Conservation (phyloP, 495 filamentous ascomycete genomes). For the Echria macrotheca region DNA sequence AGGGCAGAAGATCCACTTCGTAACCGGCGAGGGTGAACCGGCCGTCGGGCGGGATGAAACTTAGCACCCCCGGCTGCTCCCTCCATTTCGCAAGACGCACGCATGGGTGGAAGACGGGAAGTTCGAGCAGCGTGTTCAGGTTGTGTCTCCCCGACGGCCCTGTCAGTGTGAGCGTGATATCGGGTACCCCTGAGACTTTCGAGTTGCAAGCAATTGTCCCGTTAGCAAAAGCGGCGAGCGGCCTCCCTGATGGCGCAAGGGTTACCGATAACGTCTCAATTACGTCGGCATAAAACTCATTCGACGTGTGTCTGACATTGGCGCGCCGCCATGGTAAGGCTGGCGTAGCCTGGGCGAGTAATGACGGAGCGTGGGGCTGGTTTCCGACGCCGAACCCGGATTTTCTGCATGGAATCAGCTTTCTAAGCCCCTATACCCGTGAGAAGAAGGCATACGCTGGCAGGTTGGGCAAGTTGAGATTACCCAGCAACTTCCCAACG, state of each 20-base stretch:
- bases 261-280: constrained; percentile 84
- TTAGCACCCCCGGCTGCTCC: constrained; percentile 81
- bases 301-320: constrained; percentile 92
- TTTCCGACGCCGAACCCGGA: constrained; percentile 12
- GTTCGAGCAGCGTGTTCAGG: constrained; percentile 65
- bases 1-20: constrained; percentile 83
- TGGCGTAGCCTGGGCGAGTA: constrained; percentile 36
- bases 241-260: constrained; percentile 80
- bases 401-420: constrained; percentile 13
- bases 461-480: constrained; percentile 73
- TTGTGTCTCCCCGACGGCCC: constrained; percentile 70
- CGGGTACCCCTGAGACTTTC: constrained; percentile 91
- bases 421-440: neutral
- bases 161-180: constrained; percentile 74
- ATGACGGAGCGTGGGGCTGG: constrained; percentile 24
- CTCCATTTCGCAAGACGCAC: constrained; percentile 82
- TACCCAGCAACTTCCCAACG: constrained; percentile 86
- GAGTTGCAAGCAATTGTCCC: constrained; percentile 93
- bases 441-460: constrained; percentile 56
- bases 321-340: constrained; percentile 78
- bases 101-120: constrained; percentile 97
- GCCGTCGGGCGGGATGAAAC: constrained; percentile 93
- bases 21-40: constrained; percentile 93
- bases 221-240: constrained; percentile 79
- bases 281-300: constrained; percentile 95